Conservation (phyloP, 768 basidiomycete genomes). For the Tylopilus cervinicoccineus region DNA sequence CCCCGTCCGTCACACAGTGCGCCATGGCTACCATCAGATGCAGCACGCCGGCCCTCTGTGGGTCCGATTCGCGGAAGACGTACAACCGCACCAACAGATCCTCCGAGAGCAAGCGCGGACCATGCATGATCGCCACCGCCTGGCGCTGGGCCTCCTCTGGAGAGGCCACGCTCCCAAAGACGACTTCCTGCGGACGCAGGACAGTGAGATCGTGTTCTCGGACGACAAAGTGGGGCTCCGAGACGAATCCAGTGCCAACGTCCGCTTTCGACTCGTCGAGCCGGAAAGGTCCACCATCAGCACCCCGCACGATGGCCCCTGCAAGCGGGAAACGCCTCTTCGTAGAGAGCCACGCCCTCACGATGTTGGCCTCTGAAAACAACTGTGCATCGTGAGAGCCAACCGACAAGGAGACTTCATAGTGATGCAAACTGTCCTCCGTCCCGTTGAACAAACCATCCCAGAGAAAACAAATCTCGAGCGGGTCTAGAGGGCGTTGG, state of each 20-base stretch:
- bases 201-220: constrained; percentile 32
- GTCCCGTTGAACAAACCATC: constrained; percentile 41
- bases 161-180: constrained; percentile 31
- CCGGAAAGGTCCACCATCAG: background rate
- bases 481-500: constrained; percentile 35
- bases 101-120: constrained; percentile 39
- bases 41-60: constrained; percentile 32
- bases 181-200: constrained; percentile 37
- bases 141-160: constrained; percentile 32
- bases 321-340: constrained; percentile 51
- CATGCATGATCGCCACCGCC: constrained; percentile 30
- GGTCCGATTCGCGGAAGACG: constrained; percentile 34
- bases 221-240: constrained; percentile 37
- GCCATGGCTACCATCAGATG: constrained; percentile 44
- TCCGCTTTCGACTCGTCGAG: background rate
- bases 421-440: constrained; percentile 38
- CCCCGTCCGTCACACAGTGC: constrained; percentile 50
- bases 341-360: constrained; percentile 41
- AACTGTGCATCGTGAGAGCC: constrained; percentile 19
- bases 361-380: constrained; percentile 34
- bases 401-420: constrained; percentile 25
- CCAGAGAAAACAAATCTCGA: constrained; percentile 41
- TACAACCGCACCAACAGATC: constrained; percentile 39
- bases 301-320: constrained; percentile 35
- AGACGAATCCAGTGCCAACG: background rate